Evolutionary conservation across 1,284 basidiomycete species (phyloP).

Genomic region (Ceratobasidium sp.): DNA sequence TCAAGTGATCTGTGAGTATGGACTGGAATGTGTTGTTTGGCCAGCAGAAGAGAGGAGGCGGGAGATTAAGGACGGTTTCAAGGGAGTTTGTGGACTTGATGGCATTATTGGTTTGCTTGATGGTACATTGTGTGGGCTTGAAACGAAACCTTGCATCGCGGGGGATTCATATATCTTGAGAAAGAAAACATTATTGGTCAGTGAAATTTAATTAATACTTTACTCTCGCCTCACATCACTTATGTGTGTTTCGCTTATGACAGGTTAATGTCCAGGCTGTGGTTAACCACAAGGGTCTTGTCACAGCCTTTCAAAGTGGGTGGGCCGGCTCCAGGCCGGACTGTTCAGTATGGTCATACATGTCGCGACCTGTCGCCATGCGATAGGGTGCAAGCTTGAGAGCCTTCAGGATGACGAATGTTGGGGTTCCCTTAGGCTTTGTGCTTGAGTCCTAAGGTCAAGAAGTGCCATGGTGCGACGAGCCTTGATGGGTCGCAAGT

Average conservation of each 20-base stretch:
- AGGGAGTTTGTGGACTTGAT: not conserved
- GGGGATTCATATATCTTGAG: not conserved
- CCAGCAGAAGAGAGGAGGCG: not conserved
- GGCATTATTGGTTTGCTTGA: not conserved
- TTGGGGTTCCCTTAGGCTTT: too few relatives aligned
- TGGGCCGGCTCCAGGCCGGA: conserved; percentile 8
- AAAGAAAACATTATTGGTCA: conserved; percentile 6
- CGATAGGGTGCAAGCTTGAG: too few relatives aligned
- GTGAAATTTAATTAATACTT: not conserved
- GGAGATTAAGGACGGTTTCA: not conserved
- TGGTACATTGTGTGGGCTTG: not conserved
- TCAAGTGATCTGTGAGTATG: not conserved
- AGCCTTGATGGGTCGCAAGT: too few relatives aligned
- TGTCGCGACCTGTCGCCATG: too few relatives aligned
- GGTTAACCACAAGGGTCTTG: conserved; percentile 2
- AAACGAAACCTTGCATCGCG: not conserved
- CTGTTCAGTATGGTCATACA: not conserved
- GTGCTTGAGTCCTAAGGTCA: too few relatives aligned
- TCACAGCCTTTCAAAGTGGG: conserved; percentile 3
- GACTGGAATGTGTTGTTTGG: conserved; percentile 5
- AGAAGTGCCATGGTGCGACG: too few relatives aligned
- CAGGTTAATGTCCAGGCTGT: conserved; percentile 5
- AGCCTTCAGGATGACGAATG: too few relatives aligned
- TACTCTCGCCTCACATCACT: not conserved
- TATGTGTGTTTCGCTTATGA: not conserved